Evolutionary conservation across 495 filamentous ascomycete genomes (phyloP).

Genomic region (Hypoxylon crocopeplum): DNA sequence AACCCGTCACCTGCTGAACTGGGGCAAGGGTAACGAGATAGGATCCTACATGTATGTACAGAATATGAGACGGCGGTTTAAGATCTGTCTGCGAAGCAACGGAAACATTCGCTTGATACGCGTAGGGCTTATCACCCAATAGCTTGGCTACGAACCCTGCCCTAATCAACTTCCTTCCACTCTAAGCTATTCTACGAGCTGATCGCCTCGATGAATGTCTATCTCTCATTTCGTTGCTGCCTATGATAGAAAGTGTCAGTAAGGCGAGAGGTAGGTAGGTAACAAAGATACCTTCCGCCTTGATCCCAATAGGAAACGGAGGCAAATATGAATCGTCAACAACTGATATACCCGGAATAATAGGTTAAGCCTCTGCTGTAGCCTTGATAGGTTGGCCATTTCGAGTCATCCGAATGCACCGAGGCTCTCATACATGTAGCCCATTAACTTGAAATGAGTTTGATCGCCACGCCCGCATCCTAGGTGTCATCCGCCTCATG

Average conservation of each 20-base stretch:
- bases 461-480: constrained; percentile 14
- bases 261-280: background rate
- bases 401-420: constrained; percentile 19
- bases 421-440: constrained; percentile 2
- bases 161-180: constrained; percentile 6
- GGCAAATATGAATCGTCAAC: constrained; percentile 1
- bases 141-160: background rate
- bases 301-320: constrained; percentile 11
- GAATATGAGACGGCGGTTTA: constrained; percentile 23
- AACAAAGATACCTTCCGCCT: background rate
- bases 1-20: constrained; percentile 24
- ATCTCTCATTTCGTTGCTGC: constrained; percentile 7
- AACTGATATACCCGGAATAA: constrained; percentile 8
- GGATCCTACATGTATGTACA: constrained; percentile 5
- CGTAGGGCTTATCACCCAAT: constrained; percentile 26
- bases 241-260: constrained; percentile 11
- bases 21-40: constrained; percentile 17
- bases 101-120: background rate
- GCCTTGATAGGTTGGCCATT: constrained; percentile 13
- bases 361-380: background rate
- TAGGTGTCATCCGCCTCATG: constrained; percentile 20
- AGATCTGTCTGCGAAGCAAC: constrained; percentile 4
- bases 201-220: constrained; percentile 9
- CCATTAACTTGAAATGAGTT: constrained; percentile 15
- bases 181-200: constrained; percentile 5